phyloP scores from a whole-genome alignment of 1,284 basidiomycete species.

The Ustilago bromivora region DNA sequence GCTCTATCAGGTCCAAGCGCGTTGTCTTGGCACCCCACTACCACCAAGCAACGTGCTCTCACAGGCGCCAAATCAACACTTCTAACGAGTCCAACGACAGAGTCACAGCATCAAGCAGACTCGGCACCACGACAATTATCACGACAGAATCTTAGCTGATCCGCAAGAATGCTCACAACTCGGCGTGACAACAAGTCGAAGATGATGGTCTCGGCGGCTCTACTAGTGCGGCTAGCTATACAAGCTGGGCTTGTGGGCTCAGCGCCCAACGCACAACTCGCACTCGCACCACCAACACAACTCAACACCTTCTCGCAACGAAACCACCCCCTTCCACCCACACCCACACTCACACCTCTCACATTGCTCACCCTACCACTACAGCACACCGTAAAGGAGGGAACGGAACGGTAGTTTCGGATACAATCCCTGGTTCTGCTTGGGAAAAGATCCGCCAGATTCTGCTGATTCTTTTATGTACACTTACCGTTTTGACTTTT shows the following conservation, averaged over 20 bases:
- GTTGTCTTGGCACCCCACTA: too few relatives aligned
- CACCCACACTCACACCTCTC: background rate
- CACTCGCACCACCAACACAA: background rate
- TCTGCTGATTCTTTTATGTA: conserved; percentile 19
- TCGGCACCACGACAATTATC: too few relatives aligned
- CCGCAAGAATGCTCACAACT: background rate
- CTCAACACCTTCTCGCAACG: background rate
- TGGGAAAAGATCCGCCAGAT: conserved; percentile 24
- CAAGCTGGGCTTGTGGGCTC: background rate
- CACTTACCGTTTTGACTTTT: conserved; percentile 17
- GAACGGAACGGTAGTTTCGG: background rate
- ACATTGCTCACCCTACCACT: background rate
- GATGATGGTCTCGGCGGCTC: background rate
- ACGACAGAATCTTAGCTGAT: too few relatives aligned
- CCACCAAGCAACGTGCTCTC: too few relatives aligned
- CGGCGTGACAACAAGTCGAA: background rate
- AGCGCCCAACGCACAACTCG: background rate
- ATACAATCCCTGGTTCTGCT: conserved; percentile 19
- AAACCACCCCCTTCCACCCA: background rate
- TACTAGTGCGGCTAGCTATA: background rate
- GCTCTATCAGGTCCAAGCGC: too few relatives aligned
- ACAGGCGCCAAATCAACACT: too few relatives aligned
- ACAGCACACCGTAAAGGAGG: background rate
- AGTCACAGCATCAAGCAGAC: too few relatives aligned
- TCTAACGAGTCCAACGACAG: too few relatives aligned